Base-by-base conservation (phyloP, 345 rosid species). In the Pugionium dolabratum region DNA sequence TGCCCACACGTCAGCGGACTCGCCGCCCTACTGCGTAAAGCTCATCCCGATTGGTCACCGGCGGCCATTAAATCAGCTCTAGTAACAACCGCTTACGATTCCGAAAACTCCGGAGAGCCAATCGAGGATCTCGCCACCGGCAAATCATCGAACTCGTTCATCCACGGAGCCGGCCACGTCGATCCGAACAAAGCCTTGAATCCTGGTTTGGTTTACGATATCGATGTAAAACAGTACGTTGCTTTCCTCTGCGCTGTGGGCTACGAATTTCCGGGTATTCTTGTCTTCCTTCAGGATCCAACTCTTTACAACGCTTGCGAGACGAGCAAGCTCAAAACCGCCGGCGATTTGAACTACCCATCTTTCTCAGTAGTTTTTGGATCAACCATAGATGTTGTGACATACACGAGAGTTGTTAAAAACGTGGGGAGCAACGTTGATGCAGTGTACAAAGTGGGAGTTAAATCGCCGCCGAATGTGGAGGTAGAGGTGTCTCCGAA, bases 1-100 rank as follows among this genome's bases (percentile, higher is more conserved):
- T 88, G 97, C 66, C 96, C 96, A 10, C 97, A 90, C 70, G 89
- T 80, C 5, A 88, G 93, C 33, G 97, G 97, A 48, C 71, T 88
- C 51, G 91, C 88, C 5, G 97, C 97, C 1, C 74, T 90, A 47
- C 85, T 88, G 53, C 79, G 79, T 55, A 80, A 70, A 43, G 85
- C 96, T 9, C 81, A 83, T 30, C 88, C 85, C 1, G 74, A 73
- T 10, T 88, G 96, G 97, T 79, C 86, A 3, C 93, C 90, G 0
- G 92, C 97, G 0, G 89, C 80, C 0, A 80, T 86, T 39, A 86
- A 82, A 72, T 90, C 96, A 2, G 89, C 92, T 2, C 68, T 90
- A 30, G 81, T 90, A 74, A 90, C 97, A 11, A 90, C 95, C 0
- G 86, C 95, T 57, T 86, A 86, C 69, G 83, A 42, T 47, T 3